Base-by-base conservation (phyloP, 345 rosid genomes). In the Rhodamnia argentea region DNA sequence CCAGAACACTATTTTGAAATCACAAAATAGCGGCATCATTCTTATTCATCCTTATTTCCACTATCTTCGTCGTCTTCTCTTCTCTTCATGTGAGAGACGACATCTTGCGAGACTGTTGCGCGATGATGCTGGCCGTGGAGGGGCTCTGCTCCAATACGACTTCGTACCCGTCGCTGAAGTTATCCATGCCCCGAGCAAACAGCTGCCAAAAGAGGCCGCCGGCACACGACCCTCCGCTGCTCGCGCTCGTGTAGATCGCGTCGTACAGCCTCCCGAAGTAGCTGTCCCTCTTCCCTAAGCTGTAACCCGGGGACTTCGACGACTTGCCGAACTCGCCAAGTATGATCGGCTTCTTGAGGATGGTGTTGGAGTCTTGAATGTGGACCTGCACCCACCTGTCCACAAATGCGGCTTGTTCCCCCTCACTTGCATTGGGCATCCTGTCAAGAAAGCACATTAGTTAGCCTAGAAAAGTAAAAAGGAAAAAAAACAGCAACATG, bases 191-290 rank as follows among this genome's bases (percentile, higher is more conserved):
- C 52, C 82, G 87, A 78, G 90, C 88, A 88, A 93, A 53, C 26
- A 94, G 91, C 70, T 95, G 97, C 98, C 98, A 94, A 83, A 94
- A 94, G 1, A 95, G 84, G 37, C 96, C 99, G 58, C 98, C 96
- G 13, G 84, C 89, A 83, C 88, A 90, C 26, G 98, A 55, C 1
- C 95, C 95, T 11, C 91, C 90, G 5, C 6, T 59, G 9, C 85
- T 90, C 1, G 92, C 94, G 78, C 94, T 91, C 16, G 26, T 27
- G 90, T 91, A 93, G 82, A 95, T 91, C 11, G 88, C 87, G 60
- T 82, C 64, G 55, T 91, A 96, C 3, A 95, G 88, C 52, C 62
- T 88, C 59, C 62, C 81, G 83, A 91, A 95, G 86, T 92, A 94
- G 22, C 7, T 3, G 89, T 95, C 87, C 90, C 98, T 93, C 83